Base-by-base conservation (phyloP, 495 filamentous ascomycete genomes). In the Neurospora tetrasperma region DNA sequence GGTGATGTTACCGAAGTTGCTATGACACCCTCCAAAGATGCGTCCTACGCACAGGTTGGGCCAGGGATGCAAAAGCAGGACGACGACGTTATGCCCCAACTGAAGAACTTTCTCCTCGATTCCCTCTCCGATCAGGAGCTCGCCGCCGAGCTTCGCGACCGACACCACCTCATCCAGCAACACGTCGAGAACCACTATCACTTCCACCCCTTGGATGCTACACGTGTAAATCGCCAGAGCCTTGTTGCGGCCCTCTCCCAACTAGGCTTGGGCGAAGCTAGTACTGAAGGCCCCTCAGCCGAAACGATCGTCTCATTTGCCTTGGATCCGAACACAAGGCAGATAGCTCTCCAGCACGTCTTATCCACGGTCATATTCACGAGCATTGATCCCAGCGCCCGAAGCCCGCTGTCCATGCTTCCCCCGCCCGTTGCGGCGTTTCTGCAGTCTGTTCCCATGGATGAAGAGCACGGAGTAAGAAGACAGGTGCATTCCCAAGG, bases 171-270 rank as follows among this genome's bases (percentile, higher is more conserved):
- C 31, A 75, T 82, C 42, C 76, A 78, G 69, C 74, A 78, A 48
- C 81, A 83, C 66, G 79, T 79, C 69, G 78, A 83, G 54, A 78
- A 73, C 73, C 72, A 81, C 69, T 83, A 82, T 69, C 79, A 80
- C 69, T 73, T 72, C 12, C 71, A 76, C 10, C 76, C 80, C 5
- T 73, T 82, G 43, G 69, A 76, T 20, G 72, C 42, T 14, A 62
- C 27, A 16, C 54, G 54, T 18, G 6, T 62, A 6, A 74, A 74
- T 71, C 46, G 73, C 1, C 73, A 69, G 16, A 31, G 70, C 31
- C 78, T 83, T 6, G 59, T 71, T 8, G 70, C 71, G 9, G 71
- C 74, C 1, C 73, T 83, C 20, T 39, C 54, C 11, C 71, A 78
- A 41, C 77, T 82, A 10, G 80, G 80, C 2, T 20, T 83, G 10